Base-by-base conservation (phyloP, 768 basidiomycete genomes). In the Kondoa malvinella region DNA sequence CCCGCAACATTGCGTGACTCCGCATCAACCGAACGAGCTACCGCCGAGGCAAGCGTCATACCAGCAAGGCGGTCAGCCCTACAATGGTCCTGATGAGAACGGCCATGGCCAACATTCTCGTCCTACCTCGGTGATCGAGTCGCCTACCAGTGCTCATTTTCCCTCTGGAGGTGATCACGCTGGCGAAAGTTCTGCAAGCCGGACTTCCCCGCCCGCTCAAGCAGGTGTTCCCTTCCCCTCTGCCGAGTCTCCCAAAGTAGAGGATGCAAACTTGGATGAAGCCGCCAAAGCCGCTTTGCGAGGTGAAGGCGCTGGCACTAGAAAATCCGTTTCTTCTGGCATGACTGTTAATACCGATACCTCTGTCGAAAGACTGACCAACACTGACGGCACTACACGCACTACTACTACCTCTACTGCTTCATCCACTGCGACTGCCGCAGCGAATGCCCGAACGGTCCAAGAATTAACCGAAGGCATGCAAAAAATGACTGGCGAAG, bases 401-500 rank as follows among this genome's bases (percentile, higher is more conserved):
- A 57, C 66, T n/a, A 32, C 50, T 3, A 27, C 30, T 21, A 17
- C 56, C 56, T 56, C 57, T 3, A 15, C 14, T 50, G 34, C 34
- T n/a, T 14, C 66, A 4, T 66, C 50, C 17, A n/a, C 50, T 30
- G 33, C 66, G 16, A 58, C 4, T 30, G 32, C 67, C n/a, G 61
- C 27, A 34, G 33, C 16, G 3, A 26, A 3, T 15, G 27, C 66
- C 27, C 65, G 57, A 25, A 64, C 61, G 27, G n/a, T 25, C 21
- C 17, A 30, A 1, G 68, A 69, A 34, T 30, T 63, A 1, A n/a
- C 66, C 2, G 66, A 66, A 50, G 40, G 56, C 2, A 34, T 69
- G 25, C 33, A 57, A 29, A 66, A 33, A 33, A 26, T 69, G 25
- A 68, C 66, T 32, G 58, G 57, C 32, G 68, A 69, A 21, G 68